phyloP scores from a whole-genome alignment of 192 early-diverging fungal species.

The Cladochytrium replicatum region DNA sequence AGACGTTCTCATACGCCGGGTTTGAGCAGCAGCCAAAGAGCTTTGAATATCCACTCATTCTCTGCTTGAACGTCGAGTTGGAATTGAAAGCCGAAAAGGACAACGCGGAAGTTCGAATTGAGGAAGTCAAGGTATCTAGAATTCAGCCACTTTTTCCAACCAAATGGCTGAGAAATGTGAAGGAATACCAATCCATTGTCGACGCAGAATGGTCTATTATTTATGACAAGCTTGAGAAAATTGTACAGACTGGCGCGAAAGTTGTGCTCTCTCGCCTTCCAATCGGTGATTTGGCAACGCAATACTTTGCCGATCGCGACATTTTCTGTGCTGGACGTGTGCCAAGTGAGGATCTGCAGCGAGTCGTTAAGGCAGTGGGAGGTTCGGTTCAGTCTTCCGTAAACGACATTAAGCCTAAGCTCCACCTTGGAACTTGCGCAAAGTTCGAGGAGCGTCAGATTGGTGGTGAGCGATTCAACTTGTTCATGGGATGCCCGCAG shows the following conservation, averaged over 20 bases:
- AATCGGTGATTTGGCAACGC: slow-evolving; percentile 97
- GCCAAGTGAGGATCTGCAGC: slow-evolving; percentile 80
- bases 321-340: slow-evolving; percentile 99
- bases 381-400: slow-evolving; percentile 86
- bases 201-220: slow-evolving; percentile 99
- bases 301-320: slow-evolving; percentile 99
- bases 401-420: slow-evolving; percentile 62
- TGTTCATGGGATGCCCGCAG: slow-evolving; percentile 88
- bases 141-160: no score
- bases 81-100: slow-evolving; percentile 99
- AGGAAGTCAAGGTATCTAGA: slow-evolving; percentile 55
- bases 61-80: slow-evolving; percentile 93
- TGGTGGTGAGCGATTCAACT: slow-evolving; percentile 92
- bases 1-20: slow-evolving; percentile 98
- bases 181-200: slow-evolving; percentile 98
- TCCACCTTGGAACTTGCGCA: slow-evolving; percentile 86
- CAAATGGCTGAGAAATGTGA: no score
- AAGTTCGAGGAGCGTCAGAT: slow-evolving; percentile 94
- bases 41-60: slow-evolving; percentile 81
- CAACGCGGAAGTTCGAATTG: slow-evolving; percentile 96
- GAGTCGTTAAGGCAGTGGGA: slow-evolving; percentile 91
- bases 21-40: slow-evolving; percentile 99
- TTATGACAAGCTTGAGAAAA: slow-evolving; percentile 94
- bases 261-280: slow-evolving; percentile 95
- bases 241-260: slow-evolving; percentile 90